Conservation (phyloP, 2,329 filamentous ascomycete genomes). For the Microsporum audouinii region DNA sequence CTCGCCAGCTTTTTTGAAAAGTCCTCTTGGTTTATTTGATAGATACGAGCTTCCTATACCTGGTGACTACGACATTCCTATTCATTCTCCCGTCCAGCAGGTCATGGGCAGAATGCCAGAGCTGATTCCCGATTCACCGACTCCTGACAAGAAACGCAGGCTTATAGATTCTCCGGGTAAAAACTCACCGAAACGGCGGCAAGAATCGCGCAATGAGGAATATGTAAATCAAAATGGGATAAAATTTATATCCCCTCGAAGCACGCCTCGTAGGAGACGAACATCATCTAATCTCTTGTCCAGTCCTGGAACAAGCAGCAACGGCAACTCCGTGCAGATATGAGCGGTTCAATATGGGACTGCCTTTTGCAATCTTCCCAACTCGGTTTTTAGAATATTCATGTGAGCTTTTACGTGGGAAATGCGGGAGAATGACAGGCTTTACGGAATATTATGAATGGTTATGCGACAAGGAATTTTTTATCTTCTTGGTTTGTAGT, state of each 20-base stretch:
- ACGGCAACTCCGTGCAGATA: neutral
- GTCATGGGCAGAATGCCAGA: neutral
- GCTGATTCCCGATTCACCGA: neutral
- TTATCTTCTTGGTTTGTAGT: too few species aligned
- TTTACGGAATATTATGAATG: too few species aligned
- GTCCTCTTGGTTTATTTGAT: constrained; percentile 29
- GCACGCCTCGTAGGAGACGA: constrained; percentile 5
- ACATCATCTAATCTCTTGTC: neutral
- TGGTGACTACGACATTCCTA: constrained; percentile 15
- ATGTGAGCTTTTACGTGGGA: too few species aligned
- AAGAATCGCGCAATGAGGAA: neutral
- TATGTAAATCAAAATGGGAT: constrained; percentile 2
- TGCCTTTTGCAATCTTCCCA: neutral
- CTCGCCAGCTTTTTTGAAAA: constrained; percentile 20
- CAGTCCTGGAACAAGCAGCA: neutral
- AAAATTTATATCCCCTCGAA: neutral
- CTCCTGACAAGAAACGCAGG: neutral
- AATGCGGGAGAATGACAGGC: too few species aligned
- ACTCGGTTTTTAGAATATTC: too few species aligned
- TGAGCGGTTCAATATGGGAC: neutral
- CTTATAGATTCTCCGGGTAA: neutral
- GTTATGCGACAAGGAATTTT: too few species aligned
- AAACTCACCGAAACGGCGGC: neutral
- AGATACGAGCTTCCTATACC: constrained; percentile 28
- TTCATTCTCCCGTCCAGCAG: neutral